Evolutionary conservation across 805 yeast species (phyloP).

Genomic region (Saturnispora hagleri): DNA sequence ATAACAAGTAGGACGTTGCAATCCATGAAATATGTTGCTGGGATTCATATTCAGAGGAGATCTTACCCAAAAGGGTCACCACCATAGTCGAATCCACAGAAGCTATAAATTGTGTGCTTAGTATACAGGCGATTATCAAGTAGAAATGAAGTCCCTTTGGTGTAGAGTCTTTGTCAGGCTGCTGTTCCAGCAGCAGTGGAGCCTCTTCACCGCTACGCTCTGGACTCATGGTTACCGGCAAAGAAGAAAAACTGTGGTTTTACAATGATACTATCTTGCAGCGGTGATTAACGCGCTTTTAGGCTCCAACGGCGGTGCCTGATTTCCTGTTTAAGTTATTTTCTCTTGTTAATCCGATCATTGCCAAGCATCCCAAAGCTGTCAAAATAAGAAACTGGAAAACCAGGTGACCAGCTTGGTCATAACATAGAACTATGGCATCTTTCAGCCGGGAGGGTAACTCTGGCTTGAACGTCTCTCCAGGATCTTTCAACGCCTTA

Average conservation of each 20-base stretch:
- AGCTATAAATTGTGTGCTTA: conserved; percentile 29
- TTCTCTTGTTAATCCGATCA: neutral
- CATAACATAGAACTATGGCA: conserved; percentile 32
- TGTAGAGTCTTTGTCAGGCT: neutral
- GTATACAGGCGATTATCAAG: conserved; percentile 9
- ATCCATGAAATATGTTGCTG: conserved; percentile 33
- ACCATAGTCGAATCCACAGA: conserved; percentile 47
- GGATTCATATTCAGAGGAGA: conserved; percentile 41
- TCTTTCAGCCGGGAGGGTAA: neutral
- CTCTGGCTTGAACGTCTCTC: neutral
- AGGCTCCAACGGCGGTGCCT: neutral
- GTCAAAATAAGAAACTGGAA: conserved; percentile 31
- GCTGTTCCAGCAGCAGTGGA: neutral
- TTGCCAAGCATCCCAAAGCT: conserved; percentile 3
- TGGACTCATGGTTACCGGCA: neutral
- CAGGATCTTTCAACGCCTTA: neutral
- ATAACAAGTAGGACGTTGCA: conserved; percentile 31
- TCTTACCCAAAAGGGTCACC: conserved; percentile 38
- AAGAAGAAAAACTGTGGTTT: neutral
- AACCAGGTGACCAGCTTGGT: conserved; percentile 40
- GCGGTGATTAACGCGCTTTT: neutral
- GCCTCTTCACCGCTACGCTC: neutral
- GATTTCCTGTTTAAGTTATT: neutral
- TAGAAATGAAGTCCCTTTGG: neutral
- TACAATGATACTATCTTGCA: neutral